Evolutionary conservation across 768 basidiomycete species (phyloP), one percentile per base, ranked within the genome.

Genomic region (Tulasnella sp.): DNA sequence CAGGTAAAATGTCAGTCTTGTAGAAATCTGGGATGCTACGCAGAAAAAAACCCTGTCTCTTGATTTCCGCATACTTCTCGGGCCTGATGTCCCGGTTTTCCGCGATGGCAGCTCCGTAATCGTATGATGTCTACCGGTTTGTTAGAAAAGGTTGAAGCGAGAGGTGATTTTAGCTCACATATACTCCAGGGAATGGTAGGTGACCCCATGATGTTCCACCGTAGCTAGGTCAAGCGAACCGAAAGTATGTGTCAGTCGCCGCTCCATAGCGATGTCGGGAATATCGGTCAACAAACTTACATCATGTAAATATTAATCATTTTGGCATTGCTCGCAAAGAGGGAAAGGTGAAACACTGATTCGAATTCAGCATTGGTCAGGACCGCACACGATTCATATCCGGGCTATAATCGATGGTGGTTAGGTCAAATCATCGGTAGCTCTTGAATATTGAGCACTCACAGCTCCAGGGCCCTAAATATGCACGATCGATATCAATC

Each of bases 151-250:
- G 35, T 37, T 67, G 32, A 32, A 19, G 29, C n/a, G 22, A 52
- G n/a, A n/a, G n/a, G n/a, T n/a, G n/a, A n/a, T n/a, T n/a, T 32
- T 68, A 63, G 77, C 80, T 78, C 77, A 78, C 87, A 77, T 89
- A 88, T 17, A 90, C 92, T 9, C 88, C 90, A 16, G 86, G 91
- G 81, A 87, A 90, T 1, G 92, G 89, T 52, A 94, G 82, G 11
- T 84, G 89, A 44, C 90, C 92, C 91, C 91, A 94, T 14, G 89
- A 92, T 0, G 92, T 94, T 29, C 92, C 92, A 8, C 92, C 92
- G 72, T 73, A 76, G 66, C 65, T 75, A 42, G 14, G n/a, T n/a
- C n/a, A n/a, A n/a, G n/a, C n/a, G n/a, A 70, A 64, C 26, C 52
- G 32, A 26, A 22, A 19, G 19, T 39, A 1, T 17, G 40, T 41